A percentile compares a stretch with the other conserved stretches of the same genome.
Conservation (phyloP, 805 yeast species). For the Sugiyamaella smithiae region DNA sequence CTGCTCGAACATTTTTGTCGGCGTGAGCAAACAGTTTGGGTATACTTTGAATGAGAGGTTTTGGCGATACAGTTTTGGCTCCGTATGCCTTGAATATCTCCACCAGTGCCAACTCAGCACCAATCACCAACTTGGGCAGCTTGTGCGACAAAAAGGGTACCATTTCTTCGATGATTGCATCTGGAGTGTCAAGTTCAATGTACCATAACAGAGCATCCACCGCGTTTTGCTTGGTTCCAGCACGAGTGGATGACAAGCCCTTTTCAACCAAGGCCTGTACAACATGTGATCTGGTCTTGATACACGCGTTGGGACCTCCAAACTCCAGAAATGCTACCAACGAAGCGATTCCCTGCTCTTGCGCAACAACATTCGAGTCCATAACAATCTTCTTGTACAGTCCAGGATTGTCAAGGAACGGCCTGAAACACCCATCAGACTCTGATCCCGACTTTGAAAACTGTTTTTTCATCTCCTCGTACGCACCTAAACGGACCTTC, state of each 20-base stretch:
- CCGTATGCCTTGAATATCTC: conserved; percentile 63
- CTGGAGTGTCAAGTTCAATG: conserved; percentile 65
- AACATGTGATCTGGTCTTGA: conserved; percentile 29
- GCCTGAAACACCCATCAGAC: conserved; percentile 53
- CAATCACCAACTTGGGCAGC: conserved; percentile 76
- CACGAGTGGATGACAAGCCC: conserved; percentile 71
- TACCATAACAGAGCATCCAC: conserved; percentile 59
- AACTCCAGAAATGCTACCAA: conserved; percentile 52
- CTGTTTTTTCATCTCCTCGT: conserved; percentile 56
- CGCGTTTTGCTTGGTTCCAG: conserved; percentile 67
- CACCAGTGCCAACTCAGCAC: conserved; percentile 54
- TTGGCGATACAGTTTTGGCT: conserved; percentile 56
- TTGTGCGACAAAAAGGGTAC: conserved; percentile 59
- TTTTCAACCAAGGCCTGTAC: conserved; percentile 63
- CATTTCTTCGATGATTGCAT: conserved; percentile 63
- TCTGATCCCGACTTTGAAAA: conserved; percentile 56
- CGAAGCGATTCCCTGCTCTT: conserved; percentile 70
- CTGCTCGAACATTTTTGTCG: conserved; percentile 80
- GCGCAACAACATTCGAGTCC: conserved; percentile 89
- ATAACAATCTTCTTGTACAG: conserved; percentile 55
- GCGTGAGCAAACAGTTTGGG: conserved; percentile 79
- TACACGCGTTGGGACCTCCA: conserved; percentile 48
- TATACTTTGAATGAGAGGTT: conserved; percentile 52
- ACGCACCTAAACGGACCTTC: conserved; percentile 83
- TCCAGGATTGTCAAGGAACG: conserved; percentile 52